These are phyloP conservation scores for Agapanthus africanus DNA, from an alignment of 106 monocot species.

Conservation along the genomic window DNA sequence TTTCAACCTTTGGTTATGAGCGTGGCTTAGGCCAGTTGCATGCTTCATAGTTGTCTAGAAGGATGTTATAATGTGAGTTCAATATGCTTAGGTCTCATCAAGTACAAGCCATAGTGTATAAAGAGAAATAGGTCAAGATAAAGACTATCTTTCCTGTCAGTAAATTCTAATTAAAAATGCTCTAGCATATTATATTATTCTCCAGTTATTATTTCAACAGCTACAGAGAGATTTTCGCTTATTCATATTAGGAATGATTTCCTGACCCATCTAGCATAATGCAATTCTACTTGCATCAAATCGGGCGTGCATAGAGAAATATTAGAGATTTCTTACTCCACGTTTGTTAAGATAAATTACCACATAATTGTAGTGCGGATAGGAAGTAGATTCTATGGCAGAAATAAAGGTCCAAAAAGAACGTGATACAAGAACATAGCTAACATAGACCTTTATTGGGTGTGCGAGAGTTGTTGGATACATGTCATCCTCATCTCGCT, in stretches of 20 bases:
- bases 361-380: neutral
- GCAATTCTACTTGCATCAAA: neutral
- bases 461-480: conserved; percentile 78
- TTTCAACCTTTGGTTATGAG: neutral
- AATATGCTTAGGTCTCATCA: neutral
- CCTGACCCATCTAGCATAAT: neutral
- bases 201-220: neutral
- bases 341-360: neutral
- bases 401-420: neutral
- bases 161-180: neutral
- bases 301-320: neutral
- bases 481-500: conserved; percentile 95
- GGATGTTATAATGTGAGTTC: neutral
- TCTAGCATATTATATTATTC: neutral
- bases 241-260: neutral
- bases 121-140: neutral
- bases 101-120: neutral
- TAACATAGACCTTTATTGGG: conserved; percentile 64
- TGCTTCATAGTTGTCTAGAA: neutral
- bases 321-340: neutral
- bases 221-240: neutral
- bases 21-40: neutral
- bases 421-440: neutral
- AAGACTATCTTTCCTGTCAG: neutral
- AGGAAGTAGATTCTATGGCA: neutral